These are phyloP conservation scores for Backusella liffmaniae DNA, from an alignment of 192 early-diverging fungal genomes.

Conservation along the genomic window DNA sequence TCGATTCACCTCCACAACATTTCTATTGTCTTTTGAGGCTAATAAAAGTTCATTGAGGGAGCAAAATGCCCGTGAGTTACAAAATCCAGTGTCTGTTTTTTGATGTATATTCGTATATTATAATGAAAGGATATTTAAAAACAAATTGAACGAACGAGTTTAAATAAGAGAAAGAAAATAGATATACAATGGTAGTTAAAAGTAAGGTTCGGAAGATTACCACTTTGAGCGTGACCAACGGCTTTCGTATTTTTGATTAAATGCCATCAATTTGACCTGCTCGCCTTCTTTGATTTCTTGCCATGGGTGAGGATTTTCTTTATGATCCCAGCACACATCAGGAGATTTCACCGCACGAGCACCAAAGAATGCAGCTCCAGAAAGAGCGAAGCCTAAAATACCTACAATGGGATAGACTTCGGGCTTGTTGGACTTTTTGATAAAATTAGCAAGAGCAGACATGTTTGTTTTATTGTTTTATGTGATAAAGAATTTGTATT, in stretches of 20 bases:
- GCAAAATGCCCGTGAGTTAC: too few species aligned
- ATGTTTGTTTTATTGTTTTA: conserved; percentile 5
- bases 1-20: too few species aligned
- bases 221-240: conserved; percentile 22
- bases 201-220: neutral
- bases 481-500: neutral
- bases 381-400: conserved; percentile 23
- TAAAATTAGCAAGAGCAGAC: conserved; percentile 14
- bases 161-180: conserved; percentile 3
- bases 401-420: conserved; percentile 31
- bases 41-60: too few species aligned
- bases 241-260: conserved; percentile 21
- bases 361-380: conserved; percentile 23
- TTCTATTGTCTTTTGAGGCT: too few species aligned
- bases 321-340: conserved; percentile 36
- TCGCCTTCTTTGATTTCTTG: conserved; percentile 25
- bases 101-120: neutral
- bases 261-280: conserved; percentile 23
- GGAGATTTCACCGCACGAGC: conserved; percentile 22
- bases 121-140: neutral
- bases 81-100: too few species aligned
- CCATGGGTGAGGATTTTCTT: conserved; percentile 23
- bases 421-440: conserved; percentile 25
- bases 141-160: neutral
- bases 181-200: neutral